phyloP scores from a whole-genome alignment of 2,329 filamentous ascomycete species.

The Paecilomyces sp. region DNA sequence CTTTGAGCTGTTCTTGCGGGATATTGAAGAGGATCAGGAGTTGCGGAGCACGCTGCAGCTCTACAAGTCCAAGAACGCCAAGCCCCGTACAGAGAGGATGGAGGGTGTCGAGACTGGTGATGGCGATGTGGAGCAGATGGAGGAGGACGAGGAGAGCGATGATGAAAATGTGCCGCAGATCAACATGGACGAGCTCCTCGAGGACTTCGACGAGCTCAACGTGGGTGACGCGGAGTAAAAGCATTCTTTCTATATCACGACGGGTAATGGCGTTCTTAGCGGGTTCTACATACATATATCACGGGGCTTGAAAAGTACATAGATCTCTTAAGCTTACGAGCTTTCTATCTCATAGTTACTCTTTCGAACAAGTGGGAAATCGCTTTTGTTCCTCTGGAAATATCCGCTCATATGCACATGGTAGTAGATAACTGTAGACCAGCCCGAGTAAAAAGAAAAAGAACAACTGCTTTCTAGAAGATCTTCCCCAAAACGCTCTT shows the following conservation, averaged over 20 bases:
- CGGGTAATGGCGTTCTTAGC: not conserved
- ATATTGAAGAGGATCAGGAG: slow-evolving; percentile 93
- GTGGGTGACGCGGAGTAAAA: slow-evolving; percentile 47
- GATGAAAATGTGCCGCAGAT: slow-evolving; percentile 61
- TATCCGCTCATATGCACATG: not conserved
- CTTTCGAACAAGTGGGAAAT: not conserved
- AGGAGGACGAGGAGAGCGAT: slow-evolving; percentile 54
- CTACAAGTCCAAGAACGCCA: slow-evolving; percentile 62
- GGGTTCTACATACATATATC: not conserved
- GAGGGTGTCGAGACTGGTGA: slow-evolving; percentile 36
- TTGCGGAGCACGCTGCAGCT: slow-evolving; percentile 74
- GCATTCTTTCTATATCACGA: not conserved
- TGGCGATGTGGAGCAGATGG: slow-evolving; percentile 40
- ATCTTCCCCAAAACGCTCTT: slow-evolving; percentile 41
- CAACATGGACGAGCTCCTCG: slow-evolving; percentile 73
- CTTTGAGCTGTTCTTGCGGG: slow-evolving; percentile 94
- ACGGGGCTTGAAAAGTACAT: slow-evolving; percentile 1
- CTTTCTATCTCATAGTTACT: not conserved
- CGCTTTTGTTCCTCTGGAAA: not conserved
- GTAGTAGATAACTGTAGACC: not conserved
- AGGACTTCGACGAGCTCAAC: slow-evolving; percentile 86
- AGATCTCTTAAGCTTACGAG: not conserved
- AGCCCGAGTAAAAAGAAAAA: not conserved
- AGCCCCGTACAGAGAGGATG: slow-evolving; percentile 37
- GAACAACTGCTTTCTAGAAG: slow-evolving; percentile 21